These are phyloP conservation scores for Zea luxurians DNA, from an alignment of 176 grass and related monocot species.

Conservation along the genomic window DNA sequence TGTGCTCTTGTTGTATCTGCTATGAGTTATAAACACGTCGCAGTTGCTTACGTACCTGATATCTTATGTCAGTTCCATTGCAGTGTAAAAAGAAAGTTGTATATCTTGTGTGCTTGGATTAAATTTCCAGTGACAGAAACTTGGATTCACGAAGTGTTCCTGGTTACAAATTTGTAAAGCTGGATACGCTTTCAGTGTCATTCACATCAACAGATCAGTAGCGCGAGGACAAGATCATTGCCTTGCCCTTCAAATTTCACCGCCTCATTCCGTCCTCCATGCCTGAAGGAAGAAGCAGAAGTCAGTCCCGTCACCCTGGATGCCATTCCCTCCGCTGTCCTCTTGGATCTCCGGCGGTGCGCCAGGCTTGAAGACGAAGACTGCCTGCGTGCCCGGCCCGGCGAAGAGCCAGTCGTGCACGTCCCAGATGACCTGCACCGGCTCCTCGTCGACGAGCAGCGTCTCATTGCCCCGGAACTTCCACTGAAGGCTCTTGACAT, in stretches of 20 bases:
- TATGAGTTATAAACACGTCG: not conserved
- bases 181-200: constrained; percentile 7
- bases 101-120: constrained; percentile 2
- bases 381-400: constrained; percentile 48
- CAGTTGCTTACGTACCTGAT: not conserved
- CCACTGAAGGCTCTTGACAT: constrained; percentile 76
- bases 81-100: not conserved
- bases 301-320: constrained; percentile 36
- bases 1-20: constrained; percentile 9
- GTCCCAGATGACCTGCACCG: constrained; percentile 86
- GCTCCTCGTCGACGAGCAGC: constrained; percentile 60
- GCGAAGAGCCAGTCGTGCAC: constrained; percentile 92
- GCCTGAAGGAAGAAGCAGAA: constrained; percentile 89
- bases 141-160: not conserved
- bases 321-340: constrained; percentile 22
- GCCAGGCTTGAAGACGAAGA: constrained; percentile 75
- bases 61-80: not conserved
- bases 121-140: not conserved
- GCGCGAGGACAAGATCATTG: not conserved
- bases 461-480: constrained; percentile 83
- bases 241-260: not conserved
- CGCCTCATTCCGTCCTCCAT: constrained; percentile 79
- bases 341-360: constrained; percentile 1
- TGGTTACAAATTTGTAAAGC: constrained; percentile 4
- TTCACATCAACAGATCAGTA: not conserved